Evolutionary conservation across 2,329 filamentous ascomycete species (phyloP).

Genomic region (Aspergillus costaricaensis): DNA sequence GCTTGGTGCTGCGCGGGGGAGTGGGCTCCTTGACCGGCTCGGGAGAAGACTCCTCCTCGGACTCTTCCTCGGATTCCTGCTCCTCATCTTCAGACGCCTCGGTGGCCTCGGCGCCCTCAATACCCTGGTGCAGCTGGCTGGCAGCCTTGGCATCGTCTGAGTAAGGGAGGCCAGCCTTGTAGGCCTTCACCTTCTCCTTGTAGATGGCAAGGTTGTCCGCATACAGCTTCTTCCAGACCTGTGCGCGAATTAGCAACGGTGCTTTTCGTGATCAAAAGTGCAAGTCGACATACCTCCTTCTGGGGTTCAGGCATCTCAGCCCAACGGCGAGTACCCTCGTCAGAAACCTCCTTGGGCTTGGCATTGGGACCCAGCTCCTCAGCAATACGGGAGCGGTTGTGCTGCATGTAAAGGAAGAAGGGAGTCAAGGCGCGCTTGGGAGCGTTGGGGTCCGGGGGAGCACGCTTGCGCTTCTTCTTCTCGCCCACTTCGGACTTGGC

Average conservation of each 20-base stretch:
- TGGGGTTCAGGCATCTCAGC: conserved; percentile 71
- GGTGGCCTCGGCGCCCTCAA: conserved; percentile 38
- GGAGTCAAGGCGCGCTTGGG: conserved; percentile 92
- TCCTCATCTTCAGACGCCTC: conserved; percentile 22
- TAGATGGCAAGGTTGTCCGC: conserved; percentile 58
- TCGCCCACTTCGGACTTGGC: conserved; percentile 55
- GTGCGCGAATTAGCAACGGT: conserved; percentile 14
- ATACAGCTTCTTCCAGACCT: conserved; percentile 62
- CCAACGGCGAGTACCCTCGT: conserved; percentile 87
- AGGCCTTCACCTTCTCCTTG: conserved; percentile 57
- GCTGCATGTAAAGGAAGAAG: conserved; percentile 93
- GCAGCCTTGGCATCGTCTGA: conserved; percentile 47
- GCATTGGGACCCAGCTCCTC: conserved; percentile 72
- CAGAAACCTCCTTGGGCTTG: conserved; percentile 82
- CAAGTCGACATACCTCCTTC: conserved; percentile 60
- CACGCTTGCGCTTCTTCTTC: conserved; percentile 89
- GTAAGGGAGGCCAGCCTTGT: conserved; percentile 55
- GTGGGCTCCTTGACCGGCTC: conserved; percentile 46
- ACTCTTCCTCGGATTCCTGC: conserved; percentile 31
- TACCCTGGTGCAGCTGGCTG: conserved; percentile 45
- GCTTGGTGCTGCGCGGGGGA: conserved; percentile 47
- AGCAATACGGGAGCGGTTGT: conserved; percentile 79
- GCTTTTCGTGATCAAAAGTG: neutral
- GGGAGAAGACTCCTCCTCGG: conserved; percentile 36
- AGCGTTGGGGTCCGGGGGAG: conserved; percentile 84